Conservation (phyloP, 768 basidiomycete genomes). For the Pleurotus salmoneostramineus region DNA sequence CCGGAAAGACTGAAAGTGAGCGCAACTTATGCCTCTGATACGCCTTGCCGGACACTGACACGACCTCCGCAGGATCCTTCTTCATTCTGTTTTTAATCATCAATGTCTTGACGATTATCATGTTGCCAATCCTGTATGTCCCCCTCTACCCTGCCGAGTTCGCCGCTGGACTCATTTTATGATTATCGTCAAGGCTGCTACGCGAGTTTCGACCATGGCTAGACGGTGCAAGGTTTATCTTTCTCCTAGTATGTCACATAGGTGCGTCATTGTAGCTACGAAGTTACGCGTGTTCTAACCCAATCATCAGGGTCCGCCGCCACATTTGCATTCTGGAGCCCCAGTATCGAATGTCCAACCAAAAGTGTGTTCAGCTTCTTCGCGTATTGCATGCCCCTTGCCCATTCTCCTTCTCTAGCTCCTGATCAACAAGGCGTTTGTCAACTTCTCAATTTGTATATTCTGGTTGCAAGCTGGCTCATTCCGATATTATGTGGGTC, state of each 20-base stretch:
- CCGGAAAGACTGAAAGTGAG: constrained; percentile 42
- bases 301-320: constrained; percentile 33
- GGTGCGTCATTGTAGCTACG: constrained; percentile 26
- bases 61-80: constrained; percentile 31
- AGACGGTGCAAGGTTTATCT: constrained; percentile 45
- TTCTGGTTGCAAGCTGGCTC: constrained; percentile 50
- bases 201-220: constrained; percentile 48
- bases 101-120: constrained; percentile 33
- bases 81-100: constrained; percentile 39
- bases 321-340: constrained; percentile 37
- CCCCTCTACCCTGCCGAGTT: constrained; percentile 8
- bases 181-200: constrained; percentile 30
- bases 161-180: not conserved
- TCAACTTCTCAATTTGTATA: constrained; percentile 41
- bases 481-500: constrained; percentile 48
- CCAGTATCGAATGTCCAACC: constrained; percentile 38
- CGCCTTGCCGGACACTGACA: not conserved
- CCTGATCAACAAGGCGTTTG: constrained; percentile 41
- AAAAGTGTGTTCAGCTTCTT: constrained; percentile 27
- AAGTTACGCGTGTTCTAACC: not conserved
- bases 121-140: constrained; percentile 39
- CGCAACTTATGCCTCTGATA: constrained; percentile 12
- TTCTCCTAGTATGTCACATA: constrained; percentile 40
- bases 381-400: not conserved
- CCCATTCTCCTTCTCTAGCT: constrained; percentile 19